Evolutionary conservation across 352 stramenopile genomes (phyloP).

Genomic region (Pythium diclinum): DNA sequence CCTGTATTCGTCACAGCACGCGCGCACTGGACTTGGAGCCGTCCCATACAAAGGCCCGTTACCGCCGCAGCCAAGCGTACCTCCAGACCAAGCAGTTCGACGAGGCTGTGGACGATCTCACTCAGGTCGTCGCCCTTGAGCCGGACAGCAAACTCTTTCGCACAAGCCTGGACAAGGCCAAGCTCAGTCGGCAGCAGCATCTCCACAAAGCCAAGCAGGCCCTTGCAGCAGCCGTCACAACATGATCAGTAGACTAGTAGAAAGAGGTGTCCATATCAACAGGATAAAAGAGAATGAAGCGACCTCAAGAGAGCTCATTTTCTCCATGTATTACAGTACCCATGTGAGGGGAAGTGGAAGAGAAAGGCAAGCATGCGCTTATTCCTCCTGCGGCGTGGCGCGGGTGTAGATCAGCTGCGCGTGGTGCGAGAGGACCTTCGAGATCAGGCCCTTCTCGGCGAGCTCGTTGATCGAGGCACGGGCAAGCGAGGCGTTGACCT

Average conservation of each 20-base stretch:
- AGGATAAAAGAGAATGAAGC: conserved; percentile 17
- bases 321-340: conserved; percentile 32
- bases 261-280: background rate
- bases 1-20: conserved; percentile 50
- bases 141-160: conserved; percentile 37
- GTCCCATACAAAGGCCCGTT: conserved; percentile 59
- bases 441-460: conserved; percentile 95
- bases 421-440: conserved; percentile 93
- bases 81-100: conserved; percentile 53
- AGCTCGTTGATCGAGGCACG: conserved; percentile 93
- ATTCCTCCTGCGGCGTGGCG: conserved; percentile 80
- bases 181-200: conserved; percentile 17
- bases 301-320: conserved; percentile 24
- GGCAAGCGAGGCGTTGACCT: conserved; percentile 98
- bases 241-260: background rate
- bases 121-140: conserved; percentile 32
- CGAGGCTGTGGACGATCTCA: conserved; percentile 52
- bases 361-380: conserved; percentile 23
- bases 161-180: conserved; percentile 18
- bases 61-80: conserved; percentile 61
- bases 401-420: conserved; percentile 99
- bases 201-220: conserved; percentile 23
- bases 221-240: conserved; percentile 11
- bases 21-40: conserved; percentile 42
- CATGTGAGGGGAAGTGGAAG: background rate